Conservation (phyloP, 2,329 filamentous ascomycete genomes). For the Orbilia ellipsospora region DNA sequence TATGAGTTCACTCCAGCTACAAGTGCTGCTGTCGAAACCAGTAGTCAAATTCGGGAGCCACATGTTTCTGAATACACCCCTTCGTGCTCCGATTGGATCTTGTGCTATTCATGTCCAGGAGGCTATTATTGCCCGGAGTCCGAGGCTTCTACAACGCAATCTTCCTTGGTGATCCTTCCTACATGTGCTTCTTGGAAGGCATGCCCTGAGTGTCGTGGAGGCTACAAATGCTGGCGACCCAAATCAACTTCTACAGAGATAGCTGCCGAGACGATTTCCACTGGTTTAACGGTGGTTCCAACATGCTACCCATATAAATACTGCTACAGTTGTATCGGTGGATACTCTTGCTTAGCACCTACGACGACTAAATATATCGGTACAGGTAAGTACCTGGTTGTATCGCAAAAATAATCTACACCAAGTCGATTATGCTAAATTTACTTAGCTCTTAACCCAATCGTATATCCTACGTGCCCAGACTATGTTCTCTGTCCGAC, state of each 20-base stretch:
- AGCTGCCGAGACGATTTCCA: conserved; percentile 15
- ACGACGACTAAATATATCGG: not conserved
- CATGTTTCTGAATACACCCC: conserved; percentile 21
- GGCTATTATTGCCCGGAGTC: conserved; percentile 39
- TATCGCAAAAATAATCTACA: not conserved
- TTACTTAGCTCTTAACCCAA: conserved; percentile 7
- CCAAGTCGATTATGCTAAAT: not conserved
- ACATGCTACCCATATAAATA: conserved; percentile 42
- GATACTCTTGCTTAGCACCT: conserved; percentile 27
- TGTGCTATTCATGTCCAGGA: conserved; percentile 32
- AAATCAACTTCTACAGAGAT: conserved; percentile 23
- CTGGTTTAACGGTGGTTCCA: conserved; percentile 28
- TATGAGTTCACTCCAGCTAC: conserved; percentile 23
- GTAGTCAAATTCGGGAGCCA: conserved; percentile 11
- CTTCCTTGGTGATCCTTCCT: conserved; percentile 43
- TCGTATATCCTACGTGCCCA: conserved; percentile 34
- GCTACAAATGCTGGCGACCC: conserved; percentile 50
- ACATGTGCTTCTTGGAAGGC: conserved; percentile 45
- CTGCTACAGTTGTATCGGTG: conserved; percentile 42
- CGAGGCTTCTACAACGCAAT: conserved; percentile 11
- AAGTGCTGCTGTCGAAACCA: not conserved
- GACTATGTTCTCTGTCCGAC: conserved; percentile 35
- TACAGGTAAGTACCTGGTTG: conserved; percentile 13
- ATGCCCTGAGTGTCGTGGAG: conserved; percentile 46
- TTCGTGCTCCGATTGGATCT: conserved; percentile 33